Conservation (phyloP, 805 yeast species). For the Nakazawaea populi region DNA sequence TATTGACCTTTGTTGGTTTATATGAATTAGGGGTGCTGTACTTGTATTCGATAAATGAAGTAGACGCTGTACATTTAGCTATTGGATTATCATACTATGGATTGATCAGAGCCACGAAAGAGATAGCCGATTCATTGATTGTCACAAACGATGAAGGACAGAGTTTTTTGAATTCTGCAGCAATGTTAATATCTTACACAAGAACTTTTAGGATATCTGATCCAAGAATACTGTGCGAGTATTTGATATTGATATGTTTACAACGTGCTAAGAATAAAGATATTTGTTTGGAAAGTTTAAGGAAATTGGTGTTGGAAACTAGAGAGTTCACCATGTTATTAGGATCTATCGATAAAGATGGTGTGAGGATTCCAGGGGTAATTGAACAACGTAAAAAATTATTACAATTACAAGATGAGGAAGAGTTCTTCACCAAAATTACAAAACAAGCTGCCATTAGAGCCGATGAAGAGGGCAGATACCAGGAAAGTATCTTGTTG, state of each 20-base stretch:
- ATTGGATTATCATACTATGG: conserved; percentile 75
- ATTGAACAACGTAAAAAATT: conserved; percentile 72
- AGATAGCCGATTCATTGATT: conserved; percentile 28
- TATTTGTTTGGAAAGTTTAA: conserved; percentile 69
- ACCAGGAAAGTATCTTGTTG: conserved; percentile 75
- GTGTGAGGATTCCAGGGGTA: conserved; percentile 74
- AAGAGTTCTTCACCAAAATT: conserved; percentile 59
- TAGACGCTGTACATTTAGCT: conserved; percentile 86
- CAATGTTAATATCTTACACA: conserved; percentile 74
- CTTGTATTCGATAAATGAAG: conserved; percentile 56
- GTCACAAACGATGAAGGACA: conserved; percentile 21
- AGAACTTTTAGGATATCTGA: conserved; percentile 78
- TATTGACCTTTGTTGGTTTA: conserved; percentile 68
- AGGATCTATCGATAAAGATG: conserved; percentile 79
- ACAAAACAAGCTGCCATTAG: conserved; percentile 80
- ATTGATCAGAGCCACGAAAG: conserved; percentile 45
- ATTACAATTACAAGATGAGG: conserved; percentile 50
- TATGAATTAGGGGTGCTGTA: conserved; percentile 76
- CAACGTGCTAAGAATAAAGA: conserved; percentile 32
- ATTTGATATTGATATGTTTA: conserved; percentile 65
- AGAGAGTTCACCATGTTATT: conserved; percentile 75
- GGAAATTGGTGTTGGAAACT: conserved; percentile 81
- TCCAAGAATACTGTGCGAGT: conserved; percentile 90
- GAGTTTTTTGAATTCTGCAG: conserved; percentile 39
- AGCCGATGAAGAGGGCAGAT: conserved; percentile 89